Evolutionary conservation across 129 eudicot genomes (phyloP).

Genomic region (Apium graveolens): DNA sequence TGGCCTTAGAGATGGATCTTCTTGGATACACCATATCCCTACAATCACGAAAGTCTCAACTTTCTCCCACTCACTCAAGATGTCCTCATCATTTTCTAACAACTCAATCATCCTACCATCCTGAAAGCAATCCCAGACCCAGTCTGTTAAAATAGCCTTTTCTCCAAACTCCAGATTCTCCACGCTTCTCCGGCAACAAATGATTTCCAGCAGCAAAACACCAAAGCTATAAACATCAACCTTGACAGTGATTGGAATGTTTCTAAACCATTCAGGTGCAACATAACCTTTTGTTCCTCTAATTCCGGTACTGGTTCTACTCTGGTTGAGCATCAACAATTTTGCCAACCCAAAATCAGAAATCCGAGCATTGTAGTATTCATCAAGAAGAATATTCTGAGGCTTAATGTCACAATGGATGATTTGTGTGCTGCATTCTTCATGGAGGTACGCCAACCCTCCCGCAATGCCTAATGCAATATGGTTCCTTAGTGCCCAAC

Average conservation of each 20-base stretch:
- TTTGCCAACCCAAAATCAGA: constrained; percentile 29
- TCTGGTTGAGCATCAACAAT: constrained; percentile 20
- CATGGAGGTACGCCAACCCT: constrained; percentile 45
- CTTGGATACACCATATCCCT: constrained; percentile 37
- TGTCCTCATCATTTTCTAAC: neutral
- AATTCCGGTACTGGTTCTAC: constrained; percentile 32
- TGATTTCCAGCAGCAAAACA: too few relatives aligned
- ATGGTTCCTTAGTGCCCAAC: constrained; percentile 26
- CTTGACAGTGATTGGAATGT: too few relatives aligned
- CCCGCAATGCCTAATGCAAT: constrained; percentile 39
- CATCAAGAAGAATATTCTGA: too few relatives aligned
- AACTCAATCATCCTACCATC: neutral
- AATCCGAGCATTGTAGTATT: constrained; percentile 31
- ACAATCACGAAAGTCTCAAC: constrained; percentile 27
- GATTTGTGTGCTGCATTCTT: constrained; percentile 26
- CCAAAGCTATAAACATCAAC: too few relatives aligned
- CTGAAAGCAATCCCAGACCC: neutral
- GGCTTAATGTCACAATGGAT: constrained; percentile 5
- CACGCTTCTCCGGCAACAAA: too few relatives aligned
- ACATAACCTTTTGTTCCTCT: constrained; percentile 20
- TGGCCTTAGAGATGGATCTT: constrained; percentile 35
- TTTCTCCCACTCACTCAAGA: neutral
- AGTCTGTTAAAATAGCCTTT: neutral
- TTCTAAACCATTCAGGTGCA: too few relatives aligned
- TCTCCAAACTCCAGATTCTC: neutral